Conservation (phyloP, 2,329 filamentous ascomycete genomes). For the Alternaria sp. region DNA sequence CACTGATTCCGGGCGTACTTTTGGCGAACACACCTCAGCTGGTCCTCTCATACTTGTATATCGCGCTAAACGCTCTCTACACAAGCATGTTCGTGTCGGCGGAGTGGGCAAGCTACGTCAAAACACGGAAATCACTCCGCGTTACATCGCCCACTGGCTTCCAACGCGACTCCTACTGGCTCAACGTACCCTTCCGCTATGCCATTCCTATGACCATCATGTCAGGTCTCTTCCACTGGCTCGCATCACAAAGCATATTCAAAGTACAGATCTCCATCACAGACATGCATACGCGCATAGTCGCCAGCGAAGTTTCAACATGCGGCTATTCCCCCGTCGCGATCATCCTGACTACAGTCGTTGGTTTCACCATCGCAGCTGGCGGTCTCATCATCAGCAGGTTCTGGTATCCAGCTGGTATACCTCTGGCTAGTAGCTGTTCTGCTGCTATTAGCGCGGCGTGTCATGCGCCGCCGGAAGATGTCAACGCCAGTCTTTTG, state of each 20-base stretch:
- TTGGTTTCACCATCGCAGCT: slow-evolving; percentile 15
- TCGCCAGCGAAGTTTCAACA: neutral
- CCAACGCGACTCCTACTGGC: slow-evolving; percentile 52
- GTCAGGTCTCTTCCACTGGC: slow-evolving; percentile 51
- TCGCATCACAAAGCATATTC: slow-evolving; percentile 54
- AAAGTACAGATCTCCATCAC: slow-evolving; percentile 29
- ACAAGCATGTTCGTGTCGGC: slow-evolving; percentile 55
- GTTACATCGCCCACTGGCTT: slow-evolving; percentile 45
- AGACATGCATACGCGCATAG: neutral
- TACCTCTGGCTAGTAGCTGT: slow-evolving; percentile 36
- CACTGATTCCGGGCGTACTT: slow-evolving; percentile 30
- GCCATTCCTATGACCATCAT: slow-evolving; percentile 44
- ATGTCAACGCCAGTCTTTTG: slow-evolving; percentile 16
- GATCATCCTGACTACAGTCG: slow-evolving; percentile 15
- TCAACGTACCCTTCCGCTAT: slow-evolving; percentile 50
- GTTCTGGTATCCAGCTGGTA: slow-evolving; percentile 22
- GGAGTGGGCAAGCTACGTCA: slow-evolving; percentile 55
- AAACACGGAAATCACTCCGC: slow-evolving; percentile 42
- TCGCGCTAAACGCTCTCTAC: slow-evolving; percentile 54
- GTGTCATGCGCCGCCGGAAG: slow-evolving; percentile 30
- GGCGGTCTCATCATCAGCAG: slow-evolving; percentile 16
- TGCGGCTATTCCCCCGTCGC: slow-evolving; percentile 1
- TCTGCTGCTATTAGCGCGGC: slow-evolving; percentile 45
- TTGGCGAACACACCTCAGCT: slow-evolving; percentile 57
- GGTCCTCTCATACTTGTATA: slow-evolving; percentile 55